Evolutionary conservation across 306 rosid species (phyloP), one percentile per base, ranked within the genome.

Genomic region (Ammopiptanthus mongolicus): DNA sequence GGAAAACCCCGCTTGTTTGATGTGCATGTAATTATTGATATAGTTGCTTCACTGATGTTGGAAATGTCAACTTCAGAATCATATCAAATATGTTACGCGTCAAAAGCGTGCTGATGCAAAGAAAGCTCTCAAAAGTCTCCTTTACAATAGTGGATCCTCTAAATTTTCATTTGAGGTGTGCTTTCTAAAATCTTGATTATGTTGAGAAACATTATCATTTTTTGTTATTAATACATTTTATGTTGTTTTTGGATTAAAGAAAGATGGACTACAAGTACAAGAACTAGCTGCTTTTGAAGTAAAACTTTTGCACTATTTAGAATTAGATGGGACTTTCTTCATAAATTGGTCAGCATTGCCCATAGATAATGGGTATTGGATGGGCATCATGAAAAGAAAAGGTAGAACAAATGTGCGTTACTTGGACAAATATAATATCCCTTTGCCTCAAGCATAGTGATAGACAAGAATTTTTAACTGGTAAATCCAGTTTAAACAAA

Each of bases 71-170:
- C 44, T 79, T 79, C 92, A 91, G 97, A 88, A 63, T 75, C 80
- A 87, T 3, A 46, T 95, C 76, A 86, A 89, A 75, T 86, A 55
- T 66, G 83, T 84, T 67, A 82, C 82, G 51, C 96, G 88, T 77
- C 87, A 95, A 77, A 95, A 83, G 86, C 97, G 92, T 66, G 88
- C 93, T 62, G 97, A 95, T 79, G 71, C 97, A 67, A 91, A 91
- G 87, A 95, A 88, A 88, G 97, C 97, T 44, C 78, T 91, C 52
- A 90, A 95, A 64, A 71, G 79, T 86, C 92, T 91, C 59, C 92
- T 91, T 66, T 86, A 74, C 84, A 88, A 67, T 68, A 69, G 84
- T 75, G 97, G 97, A 37, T 63, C 87, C 83, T 80, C 90, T 23
- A 83, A 73, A 65, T 41, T 61, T 78, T 69, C 83, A 44, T 83